Evolutionary conservation across 768 basidiomycete species (phyloP).

Genomic region (Pleurotus ostreatus): DNA sequence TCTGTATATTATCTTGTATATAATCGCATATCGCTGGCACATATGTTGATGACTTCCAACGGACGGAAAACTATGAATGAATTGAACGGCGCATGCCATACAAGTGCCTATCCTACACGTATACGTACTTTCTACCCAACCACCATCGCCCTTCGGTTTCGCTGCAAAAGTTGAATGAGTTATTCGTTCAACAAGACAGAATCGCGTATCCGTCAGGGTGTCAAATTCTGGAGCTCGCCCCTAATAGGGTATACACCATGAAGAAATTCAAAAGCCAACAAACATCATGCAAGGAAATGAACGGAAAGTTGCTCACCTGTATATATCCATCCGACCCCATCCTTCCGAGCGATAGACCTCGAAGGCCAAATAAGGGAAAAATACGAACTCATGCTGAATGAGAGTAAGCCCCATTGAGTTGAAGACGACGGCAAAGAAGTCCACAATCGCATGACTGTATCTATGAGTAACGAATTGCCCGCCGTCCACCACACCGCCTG

Average conservation of each 20-base stretch:
- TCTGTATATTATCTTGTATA: too few relatives aligned
- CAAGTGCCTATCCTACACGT: too few relatives aligned
- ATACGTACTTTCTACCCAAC: too few relatives aligned
- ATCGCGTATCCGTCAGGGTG: conserved; percentile 28
- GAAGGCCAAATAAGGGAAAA: conserved; percentile 52
- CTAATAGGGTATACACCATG: conserved; percentile 72
- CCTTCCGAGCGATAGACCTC: conserved; percentile 31
- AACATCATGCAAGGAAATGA: conserved; percentile 46
- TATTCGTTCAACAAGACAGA: too few relatives aligned
- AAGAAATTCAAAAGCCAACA: conserved; percentile 81
- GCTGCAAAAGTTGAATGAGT: too few relatives aligned
- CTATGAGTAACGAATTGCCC: conserved; percentile 74
- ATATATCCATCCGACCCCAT: neutral
- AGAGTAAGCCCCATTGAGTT: conserved; percentile 96
- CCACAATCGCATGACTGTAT: conserved; percentile 84
- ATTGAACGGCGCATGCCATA: too few relatives aligned
- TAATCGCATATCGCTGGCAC: too few relatives aligned
- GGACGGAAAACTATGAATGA: too few relatives aligned
- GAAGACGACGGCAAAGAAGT: conserved; percentile 36
- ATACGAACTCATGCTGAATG: conserved; percentile 51
- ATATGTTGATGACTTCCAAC: too few relatives aligned
- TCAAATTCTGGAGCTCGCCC: conserved; percentile 79
- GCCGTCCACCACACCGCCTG: conserved; percentile 32
- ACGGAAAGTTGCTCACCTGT: too few relatives aligned
- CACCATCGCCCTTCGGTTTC: too few relatives aligned